Conservation (phyloP, 2,329 filamentous ascomycete species). For the Clarireedia monteithiana region DNA sequence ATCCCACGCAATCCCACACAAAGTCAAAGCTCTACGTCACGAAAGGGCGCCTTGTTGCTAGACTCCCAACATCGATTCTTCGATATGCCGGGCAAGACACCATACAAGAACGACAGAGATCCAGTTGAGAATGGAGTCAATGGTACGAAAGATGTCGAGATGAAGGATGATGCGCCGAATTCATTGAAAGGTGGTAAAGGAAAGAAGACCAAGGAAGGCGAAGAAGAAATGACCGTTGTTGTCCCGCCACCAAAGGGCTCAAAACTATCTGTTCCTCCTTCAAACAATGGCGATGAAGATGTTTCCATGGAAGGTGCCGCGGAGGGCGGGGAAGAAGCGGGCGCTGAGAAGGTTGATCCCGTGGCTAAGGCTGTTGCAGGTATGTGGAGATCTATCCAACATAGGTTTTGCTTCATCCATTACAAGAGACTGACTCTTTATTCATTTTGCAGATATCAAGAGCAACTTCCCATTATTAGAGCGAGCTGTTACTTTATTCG, state of each 20-base stretch:
- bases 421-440: slow-evolving; percentile 12
- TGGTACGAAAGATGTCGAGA: slow-evolving; percentile 61
- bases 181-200: slow-evolving; percentile 54
- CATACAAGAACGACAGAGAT: slow-evolving; percentile 58
- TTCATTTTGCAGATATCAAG: slow-evolving; percentile 67
- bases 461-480: slow-evolving; percentile 88
- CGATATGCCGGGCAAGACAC: slow-evolving; percentile 65
- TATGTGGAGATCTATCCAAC: slow-evolving; percentile 31
- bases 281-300: slow-evolving; percentile 59
- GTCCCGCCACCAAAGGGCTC: slow-evolving; percentile 64
- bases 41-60: slow-evolving; percentile 21
- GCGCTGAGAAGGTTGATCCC: slow-evolving; percentile 51
- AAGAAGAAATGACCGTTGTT: slow-evolving; percentile 72
- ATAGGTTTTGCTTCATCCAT: not conserved
- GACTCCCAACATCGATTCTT: slow-evolving; percentile 13
- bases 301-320: slow-evolving; percentile 57
- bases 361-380: slow-evolving; percentile 52
- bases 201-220: slow-evolving; percentile 58
- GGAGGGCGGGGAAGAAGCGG: slow-evolving; percentile 23
- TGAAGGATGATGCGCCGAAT: slow-evolving; percentile 55
- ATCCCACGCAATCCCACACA: slow-evolving; percentile 19
- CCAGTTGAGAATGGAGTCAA: slow-evolving; percentile 59
- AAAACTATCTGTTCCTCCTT: slow-evolving; percentile 47
- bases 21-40: slow-evolving; percentile 18
- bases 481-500: slow-evolving; percentile 85